Conservation (phyloP, 495 filamentous ascomycete genomes). For the Melanomma pulvis-pyrius region DNA sequence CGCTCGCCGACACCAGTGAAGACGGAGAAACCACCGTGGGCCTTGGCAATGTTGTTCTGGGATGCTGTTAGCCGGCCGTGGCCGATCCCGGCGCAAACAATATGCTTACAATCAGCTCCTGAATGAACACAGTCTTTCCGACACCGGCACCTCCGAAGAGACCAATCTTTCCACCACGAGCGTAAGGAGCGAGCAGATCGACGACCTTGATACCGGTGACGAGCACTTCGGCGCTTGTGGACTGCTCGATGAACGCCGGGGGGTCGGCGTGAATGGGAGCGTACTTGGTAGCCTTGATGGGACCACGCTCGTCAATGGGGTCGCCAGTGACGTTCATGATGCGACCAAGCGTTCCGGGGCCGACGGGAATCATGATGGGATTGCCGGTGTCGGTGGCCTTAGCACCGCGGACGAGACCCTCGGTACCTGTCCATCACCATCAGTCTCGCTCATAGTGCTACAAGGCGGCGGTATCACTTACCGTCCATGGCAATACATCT, state of each 20-base stretch:
- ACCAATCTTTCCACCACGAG: conserved; percentile 99
- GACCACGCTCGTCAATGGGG: conserved; percentile 98
- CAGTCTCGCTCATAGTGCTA: conserved; percentile 12
- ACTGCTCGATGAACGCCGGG: conserved; percentile 88
- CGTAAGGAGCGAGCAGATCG: conserved; percentile 96
- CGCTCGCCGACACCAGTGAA: conserved; percentile 99
- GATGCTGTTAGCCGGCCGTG: conserved; percentile 8
- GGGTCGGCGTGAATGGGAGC: conserved; percentile 93
- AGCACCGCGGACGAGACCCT: conserved; percentile 93
- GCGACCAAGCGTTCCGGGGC: conserved; percentile 90
- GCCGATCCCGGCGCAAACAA: not conserved
- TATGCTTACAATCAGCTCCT: conserved; percentile 85
- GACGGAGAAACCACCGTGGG: conserved; percentile 99
- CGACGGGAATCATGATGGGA: conserved; percentile 97
- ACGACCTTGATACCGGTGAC: conserved; percentile 99
- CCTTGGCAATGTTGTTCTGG: conserved; percentile 99
- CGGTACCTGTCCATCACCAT: conserved; percentile 70
- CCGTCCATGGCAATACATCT: conserved; percentile 99
- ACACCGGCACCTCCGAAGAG: conserved; percentile 99
- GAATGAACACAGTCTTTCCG: conserved; percentile 99
- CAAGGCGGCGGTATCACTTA: conserved; percentile 50
- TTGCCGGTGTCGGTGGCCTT: conserved; percentile 83
- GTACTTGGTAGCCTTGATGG: conserved; percentile 87
- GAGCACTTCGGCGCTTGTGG: conserved; percentile 91
- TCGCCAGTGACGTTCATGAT: conserved; percentile 99